Conservation (phyloP, 257 asterid genomes). For the Nicotiana benthamiana region DNA sequence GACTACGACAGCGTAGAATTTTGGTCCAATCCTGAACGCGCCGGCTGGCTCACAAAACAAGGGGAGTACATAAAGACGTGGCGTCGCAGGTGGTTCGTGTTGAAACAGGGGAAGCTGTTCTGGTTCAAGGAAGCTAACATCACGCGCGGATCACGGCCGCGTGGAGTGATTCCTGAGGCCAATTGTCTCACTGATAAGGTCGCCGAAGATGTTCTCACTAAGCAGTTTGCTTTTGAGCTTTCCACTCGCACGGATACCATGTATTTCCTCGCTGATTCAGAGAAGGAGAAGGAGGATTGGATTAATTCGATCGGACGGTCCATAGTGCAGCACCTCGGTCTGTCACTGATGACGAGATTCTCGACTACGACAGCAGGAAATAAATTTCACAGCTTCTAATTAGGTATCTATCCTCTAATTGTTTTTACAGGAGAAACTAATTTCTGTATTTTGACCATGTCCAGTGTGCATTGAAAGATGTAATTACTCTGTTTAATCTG, state of each 20-base stretch:
- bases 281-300: slow-evolving; percentile 93
- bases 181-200: slow-evolving; percentile 84
- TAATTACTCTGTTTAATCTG: background rate
- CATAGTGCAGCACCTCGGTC: slow-evolving; percentile 82
- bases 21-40: slow-evolving; percentile 79
- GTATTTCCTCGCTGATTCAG: slow-evolving; percentile 85
- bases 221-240: slow-evolving; percentile 48
- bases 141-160: slow-evolving; percentile 65
- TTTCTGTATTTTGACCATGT: too few species aligned
- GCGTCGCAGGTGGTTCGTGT: slow-evolving; percentile 96
- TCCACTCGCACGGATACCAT: slow-evolving; percentile 71
- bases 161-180: slow-evolving; percentile 77
- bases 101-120: slow-evolving; percentile 86
- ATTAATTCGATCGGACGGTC: slow-evolving; percentile 82
- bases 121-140: slow-evolving; percentile 87
- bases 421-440: too few species aligned
- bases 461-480: background rate
- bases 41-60: slow-evolving; percentile 87
- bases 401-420: too few species aligned
- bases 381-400: background rate
- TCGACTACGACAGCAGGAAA: slow-evolving; percentile 61
- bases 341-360: slow-evolving; percentile 62
- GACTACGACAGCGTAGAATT: slow-evolving; percentile 72
- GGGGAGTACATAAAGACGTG: slow-evolving; percentile 97
- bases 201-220: slow-evolving; percentile 81